phyloP scores from a whole-genome alignment of 1,284 basidiomycete species.

The Marasmius fiardii region DNA sequence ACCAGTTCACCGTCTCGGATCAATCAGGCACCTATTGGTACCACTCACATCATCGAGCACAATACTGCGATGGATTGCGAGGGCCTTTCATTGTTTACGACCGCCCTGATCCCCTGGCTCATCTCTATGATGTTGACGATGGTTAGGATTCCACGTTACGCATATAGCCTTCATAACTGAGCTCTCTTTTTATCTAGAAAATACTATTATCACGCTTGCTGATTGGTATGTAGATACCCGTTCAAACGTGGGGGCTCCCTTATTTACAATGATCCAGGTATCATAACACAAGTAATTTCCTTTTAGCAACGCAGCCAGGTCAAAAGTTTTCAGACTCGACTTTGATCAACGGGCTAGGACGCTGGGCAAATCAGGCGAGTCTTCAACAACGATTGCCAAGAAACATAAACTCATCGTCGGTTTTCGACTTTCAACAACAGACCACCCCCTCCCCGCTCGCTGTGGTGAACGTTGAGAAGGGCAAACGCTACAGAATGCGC shows the following conservation, averaged over 20 bases:
- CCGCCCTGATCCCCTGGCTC: slow-evolving; percentile 9
- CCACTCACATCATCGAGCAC: slow-evolving; percentile 11
- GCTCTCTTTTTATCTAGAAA: slow-evolving; percentile 3
- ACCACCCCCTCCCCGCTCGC: slow-evolving; percentile 20
- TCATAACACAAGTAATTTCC: neutral
- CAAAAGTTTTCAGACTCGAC: neutral
- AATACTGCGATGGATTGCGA: slow-evolving; percentile 16
- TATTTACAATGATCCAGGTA: neutral
- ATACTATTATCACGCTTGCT: slow-evolving; percentile 13
- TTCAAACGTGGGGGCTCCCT: neutral
- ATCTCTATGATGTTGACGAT: slow-evolving; percentile 15
- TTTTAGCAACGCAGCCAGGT: neutral
- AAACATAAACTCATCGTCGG: neutral
- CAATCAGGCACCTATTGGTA: slow-evolving; percentile 28
- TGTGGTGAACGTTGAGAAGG: slow-evolving; percentile 23
- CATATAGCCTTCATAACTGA: neutral
- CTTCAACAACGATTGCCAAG: neutral
- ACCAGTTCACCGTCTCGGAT: slow-evolving; percentile 16
- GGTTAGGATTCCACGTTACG: neutral
- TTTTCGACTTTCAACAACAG: slow-evolving; percentile 1
- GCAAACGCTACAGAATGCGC: slow-evolving; percentile 38
- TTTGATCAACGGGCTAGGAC: slow-evolving; percentile 1
- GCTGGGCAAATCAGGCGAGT: neutral
- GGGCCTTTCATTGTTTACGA: slow-evolving; percentile 12
- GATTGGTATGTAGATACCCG: slow-evolving; percentile 8